Base-by-base conservation (phyloP, 2,329 filamentous ascomycete genomes). In the Monilinia vaccinii-corymbosi region DNA sequence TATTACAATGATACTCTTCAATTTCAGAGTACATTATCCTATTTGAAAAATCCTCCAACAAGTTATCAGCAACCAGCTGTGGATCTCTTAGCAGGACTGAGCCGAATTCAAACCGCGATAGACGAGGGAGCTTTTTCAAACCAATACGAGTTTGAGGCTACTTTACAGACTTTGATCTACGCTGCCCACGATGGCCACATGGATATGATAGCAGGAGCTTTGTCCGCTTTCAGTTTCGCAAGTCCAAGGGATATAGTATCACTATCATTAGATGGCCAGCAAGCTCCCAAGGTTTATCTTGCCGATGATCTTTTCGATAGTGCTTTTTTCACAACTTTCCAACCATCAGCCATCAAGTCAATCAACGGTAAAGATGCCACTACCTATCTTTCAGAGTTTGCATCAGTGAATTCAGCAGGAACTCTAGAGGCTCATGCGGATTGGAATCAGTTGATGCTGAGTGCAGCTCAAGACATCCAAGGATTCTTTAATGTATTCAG, bases 181-280 rank as follows among this genome's bases (percentile, higher is more conserved):
- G 46, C 75, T 2, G 79, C 82, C 1, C 83, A 87, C 64, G 86
- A 89, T 67, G 82, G 81, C 0, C 86, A 89, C 67, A 81, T 86
- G 50, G 73, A 73, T 2, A 82, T 78, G 63, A 68, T 76, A 9
- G 78, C 80, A 2, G 79, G 82, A 57, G 73, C 78, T 8, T 74
- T 83, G 1, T 51, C 56, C 18, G 75, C 79, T 0, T 84, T 84
- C 71, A 75, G 65, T 59, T 85, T 70, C 65, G 76, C 73, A 18
- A 75, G 78, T 13, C 73, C 73, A 25, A 70, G 79, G 64, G 73
- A 75, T 56, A 67, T 87, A 1, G 80, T 85, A 0, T 85, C 83
- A 0, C 75, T 86, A 4, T 86, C 83, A 0, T 61, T 71, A 2
- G 82, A 87, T 68, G 84, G 84, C 8, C 70, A 65, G 7, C 45